These are phyloP conservation scores for Perkinsus marinus DNA, from an alignment of 169 alveolate genomes.

Conservation along the genomic window DNA sequence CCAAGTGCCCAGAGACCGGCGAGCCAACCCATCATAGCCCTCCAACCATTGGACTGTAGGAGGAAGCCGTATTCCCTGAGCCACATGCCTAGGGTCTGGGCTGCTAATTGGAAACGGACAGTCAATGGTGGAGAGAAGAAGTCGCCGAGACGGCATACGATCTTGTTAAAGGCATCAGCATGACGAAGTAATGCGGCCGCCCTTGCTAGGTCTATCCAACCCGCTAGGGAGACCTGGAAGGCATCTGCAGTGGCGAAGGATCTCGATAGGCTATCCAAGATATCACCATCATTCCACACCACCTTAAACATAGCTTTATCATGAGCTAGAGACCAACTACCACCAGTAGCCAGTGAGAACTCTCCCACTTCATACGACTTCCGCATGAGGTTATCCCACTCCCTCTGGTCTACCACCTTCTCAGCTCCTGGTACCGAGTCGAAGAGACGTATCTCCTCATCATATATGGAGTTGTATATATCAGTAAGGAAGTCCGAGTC, in stretches of 20 bases:
- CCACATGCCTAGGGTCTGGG: conserved; percentile 14
- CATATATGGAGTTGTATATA: conserved; percentile 43
- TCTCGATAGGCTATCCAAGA: not conserved
- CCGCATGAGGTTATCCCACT: not conserved
- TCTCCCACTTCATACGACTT: not conserved
- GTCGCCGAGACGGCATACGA: conserved; percentile 10
- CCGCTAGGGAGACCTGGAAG: not conserved
- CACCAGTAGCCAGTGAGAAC: not conserved
- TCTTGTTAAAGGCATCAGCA: conserved; percentile 6
- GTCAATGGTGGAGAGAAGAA: conserved; percentile 1
- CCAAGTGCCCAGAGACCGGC: conserved; percentile 18
- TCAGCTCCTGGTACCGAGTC: not conserved
- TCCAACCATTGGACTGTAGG: conserved; percentile 24
- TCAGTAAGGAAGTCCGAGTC: conserved; percentile 45
- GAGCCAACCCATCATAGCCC: conserved; percentile 13
- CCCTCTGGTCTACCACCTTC: not conserved
- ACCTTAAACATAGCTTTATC: not conserved
- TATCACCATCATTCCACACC: not conserved
- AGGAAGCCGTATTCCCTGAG: conserved; percentile 10
- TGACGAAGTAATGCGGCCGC: conserved; percentile 5
- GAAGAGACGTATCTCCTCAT: conserved; percentile 30
- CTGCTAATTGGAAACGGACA: conserved; percentile 7
- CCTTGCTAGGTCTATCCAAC: not conserved
- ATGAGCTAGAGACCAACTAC: not conserved
- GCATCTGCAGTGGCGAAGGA: not conserved